A percentile compares a stretch with the other conserved stretches of the same genome.
phyloP scores from a whole-genome alignment of 78 protist species.

The Dictyostelium discoideum region DNA sequence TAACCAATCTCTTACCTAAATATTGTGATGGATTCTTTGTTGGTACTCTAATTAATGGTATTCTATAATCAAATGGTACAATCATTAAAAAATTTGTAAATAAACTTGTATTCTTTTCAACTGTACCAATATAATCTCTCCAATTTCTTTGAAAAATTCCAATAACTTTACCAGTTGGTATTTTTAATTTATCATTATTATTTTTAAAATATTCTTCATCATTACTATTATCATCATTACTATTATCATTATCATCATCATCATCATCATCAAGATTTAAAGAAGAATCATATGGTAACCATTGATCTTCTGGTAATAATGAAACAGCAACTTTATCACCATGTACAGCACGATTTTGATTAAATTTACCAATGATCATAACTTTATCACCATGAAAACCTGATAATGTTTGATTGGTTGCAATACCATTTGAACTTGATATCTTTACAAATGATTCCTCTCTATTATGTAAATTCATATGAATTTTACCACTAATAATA shows the following conservation, averaged over 20 bases:
- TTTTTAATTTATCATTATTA: background rate
- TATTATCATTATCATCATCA: background rate
- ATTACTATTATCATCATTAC: background rate
- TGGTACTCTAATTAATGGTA: conserved; percentile 83
- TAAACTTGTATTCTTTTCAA: conserved; percentile 10
- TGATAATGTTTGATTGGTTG: background rate
- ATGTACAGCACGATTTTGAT: conserved; percentile 47
- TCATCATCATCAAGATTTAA: background rate
- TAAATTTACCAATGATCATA: conserved; percentile 37
- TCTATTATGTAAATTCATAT: conserved; percentile 25
- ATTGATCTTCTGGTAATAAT: conserved; percentile 47
- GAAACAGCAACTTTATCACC: conserved; percentile 68
- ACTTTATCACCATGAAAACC: conserved; percentile 26
- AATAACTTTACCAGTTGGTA: conserved; percentile 73
- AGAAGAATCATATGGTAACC: conserved; percentile 3
- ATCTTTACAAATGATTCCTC: conserved; percentile 52
- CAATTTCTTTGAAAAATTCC: conserved; percentile 79
- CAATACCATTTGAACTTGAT: background rate
- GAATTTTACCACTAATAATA: conserved; percentile 35
- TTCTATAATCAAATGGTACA: conserved; percentile 69
- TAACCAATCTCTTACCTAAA: conserved; percentile 60
- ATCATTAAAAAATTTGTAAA: conserved; percentile 27
- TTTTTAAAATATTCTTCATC: background rate
- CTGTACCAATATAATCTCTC: conserved; percentile 80
- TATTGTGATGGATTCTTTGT: conserved; percentile 52